Conservation (phyloP, 1,284 basidiomycete species). For the Stereum hirsutum region DNA sequence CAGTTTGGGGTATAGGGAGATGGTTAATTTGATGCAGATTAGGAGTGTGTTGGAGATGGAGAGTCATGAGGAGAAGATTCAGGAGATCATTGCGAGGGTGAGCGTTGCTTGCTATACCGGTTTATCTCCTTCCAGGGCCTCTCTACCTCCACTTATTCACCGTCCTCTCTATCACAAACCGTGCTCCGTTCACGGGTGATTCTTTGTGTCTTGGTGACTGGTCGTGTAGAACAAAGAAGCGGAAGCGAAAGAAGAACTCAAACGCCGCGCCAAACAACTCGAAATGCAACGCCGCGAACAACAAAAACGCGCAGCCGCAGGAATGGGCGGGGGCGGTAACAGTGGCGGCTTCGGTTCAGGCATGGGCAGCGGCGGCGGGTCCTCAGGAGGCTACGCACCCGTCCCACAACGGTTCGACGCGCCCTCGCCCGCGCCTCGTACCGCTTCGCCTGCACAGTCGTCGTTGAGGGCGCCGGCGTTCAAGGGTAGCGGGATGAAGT, state of each 20-base stretch:
- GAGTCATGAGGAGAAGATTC: constrained; percentile 99
- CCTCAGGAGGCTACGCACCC: constrained; percentile 60
- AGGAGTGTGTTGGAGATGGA: constrained; percentile 95
- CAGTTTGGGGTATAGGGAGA: constrained; percentile 90
- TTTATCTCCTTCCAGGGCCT: background rate
- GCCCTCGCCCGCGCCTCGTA: constrained; percentile 34
- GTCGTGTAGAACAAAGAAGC: constrained; percentile 89
- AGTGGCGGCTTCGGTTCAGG: too few relatives aligned
- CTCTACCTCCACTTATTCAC: background rate
- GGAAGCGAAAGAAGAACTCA: constrained; percentile 98
- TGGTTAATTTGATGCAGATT: constrained; percentile 88
- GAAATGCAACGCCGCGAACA: constrained; percentile 97
- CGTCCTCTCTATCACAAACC: too few relatives aligned
- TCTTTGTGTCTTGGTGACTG: too few relatives aligned
- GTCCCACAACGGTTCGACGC: constrained; percentile 62
- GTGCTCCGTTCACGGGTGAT: too few relatives aligned
- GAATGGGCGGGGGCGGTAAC: constrained; percentile 29
- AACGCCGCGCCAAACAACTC: constrained; percentile 94
- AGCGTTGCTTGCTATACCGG: constrained; percentile 19
- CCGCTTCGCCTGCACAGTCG: constrained; percentile 41
- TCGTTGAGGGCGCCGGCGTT: constrained; percentile 66
- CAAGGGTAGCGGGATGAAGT: constrained; percentile 95
- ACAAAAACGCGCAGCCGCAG: constrained; percentile 60
- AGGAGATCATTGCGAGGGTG: constrained; percentile 95
- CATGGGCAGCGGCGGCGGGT: constrained; percentile 54